Evolutionary conservation across 2,329 filamentous ascomycete genomes (phyloP), one percentile per base, ranked within the genome.

Genomic region (Fusarium staphyleae): DNA sequence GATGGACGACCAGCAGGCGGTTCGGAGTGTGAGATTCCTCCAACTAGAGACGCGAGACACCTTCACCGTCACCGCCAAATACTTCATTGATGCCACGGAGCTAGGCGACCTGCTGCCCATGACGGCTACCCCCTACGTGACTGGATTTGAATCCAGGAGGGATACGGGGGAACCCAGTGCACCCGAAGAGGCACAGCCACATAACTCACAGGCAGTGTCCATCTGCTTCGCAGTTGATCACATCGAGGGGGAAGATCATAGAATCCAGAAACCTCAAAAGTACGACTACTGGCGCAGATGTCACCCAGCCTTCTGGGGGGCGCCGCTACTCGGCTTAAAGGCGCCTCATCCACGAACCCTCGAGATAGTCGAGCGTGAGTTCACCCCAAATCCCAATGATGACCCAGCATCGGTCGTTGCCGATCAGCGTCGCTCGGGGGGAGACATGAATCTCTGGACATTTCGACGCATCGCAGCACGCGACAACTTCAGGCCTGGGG

Each of bases 191-290:
- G 66, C 66, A 1, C 66, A 69, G 5, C 66, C 66, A 3, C 26
- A 56, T 1, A 68, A 69, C 50, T 67, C 65, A 1, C 66, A 69
- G 12, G 66, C 66, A 1, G 66, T 69, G 3, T 68, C 66, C 3
- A 68, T 69, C 43, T 68, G 66, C 43, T 69, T 69, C 18, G 65
- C 66, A 0, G 65, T 69, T n/a, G 66, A 69, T 16, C 65, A 69
- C n/a, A 57, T 65, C 3, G 63, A 66, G 1, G 66, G 66, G 3
- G 61, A 64, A 22, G 57, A 69, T n/a, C 39, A 67, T 13, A 68
- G 60, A 0, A 68, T 69, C 1, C 55, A 55, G 0, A 66, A 62
- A 10, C 66, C 66, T 0, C 36, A 53, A 1, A 45, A 42, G 3
- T 68, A 68, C 13, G 66, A 68, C 13, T 55, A 61, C 43, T 69